Evolutionary conservation across 176 grass and related monocot genomes (phyloP).

Genomic region (Phoenix roebelenii): DNA sequence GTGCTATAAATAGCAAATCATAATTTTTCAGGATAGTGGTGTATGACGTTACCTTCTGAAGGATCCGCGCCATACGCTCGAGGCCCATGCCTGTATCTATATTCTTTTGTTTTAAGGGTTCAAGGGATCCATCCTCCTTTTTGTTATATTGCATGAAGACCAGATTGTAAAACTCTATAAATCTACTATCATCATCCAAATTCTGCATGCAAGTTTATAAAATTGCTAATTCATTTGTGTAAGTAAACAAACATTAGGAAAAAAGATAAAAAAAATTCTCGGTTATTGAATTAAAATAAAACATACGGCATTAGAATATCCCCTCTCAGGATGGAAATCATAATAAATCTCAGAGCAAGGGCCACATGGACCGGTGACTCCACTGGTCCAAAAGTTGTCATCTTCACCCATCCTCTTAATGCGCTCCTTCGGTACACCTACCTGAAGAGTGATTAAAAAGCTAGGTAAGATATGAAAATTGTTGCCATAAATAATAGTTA

Average conservation of each 20-base stretch:
- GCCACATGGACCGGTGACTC: constrained; percentile 82
- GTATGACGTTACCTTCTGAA: constrained; percentile 68
- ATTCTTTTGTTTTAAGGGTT: constrained; percentile 85
- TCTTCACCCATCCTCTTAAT: constrained; percentile 96
- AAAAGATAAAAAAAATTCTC: constrained; percentile 11
- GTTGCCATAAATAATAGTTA: too few species aligned
- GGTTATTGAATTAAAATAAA: constrained; percentile 10
- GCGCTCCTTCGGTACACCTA: constrained; percentile 77
- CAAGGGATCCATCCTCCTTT: constrained; percentile 85
- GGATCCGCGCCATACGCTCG: constrained; percentile 92
- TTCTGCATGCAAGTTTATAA: constrained; percentile 79
- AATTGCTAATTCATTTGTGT: constrained; percentile 46
- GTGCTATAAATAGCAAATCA: background rate
- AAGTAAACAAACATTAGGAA: constrained; percentile 10
- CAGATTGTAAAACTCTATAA: constrained; percentile 99
- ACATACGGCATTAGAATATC: constrained; percentile 58
- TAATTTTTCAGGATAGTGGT: too few species aligned
- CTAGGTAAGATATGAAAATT: too few species aligned
- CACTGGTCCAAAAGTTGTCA: constrained; percentile 98
- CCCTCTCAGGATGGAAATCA: constrained; percentile 86
- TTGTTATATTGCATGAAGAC: constrained; percentile 99
- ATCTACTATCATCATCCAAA: constrained; percentile 83
- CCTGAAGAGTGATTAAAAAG: constrained; percentile 18
- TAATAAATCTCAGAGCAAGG: constrained; percentile 99
- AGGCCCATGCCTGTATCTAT: constrained; percentile 98